Percentiles rank a stretch among this genome's conserved stretches.
Evolutionary conservation across 768 basidiomycete species (phyloP).

Genomic region (Gymnopilus dilepis): DNA sequence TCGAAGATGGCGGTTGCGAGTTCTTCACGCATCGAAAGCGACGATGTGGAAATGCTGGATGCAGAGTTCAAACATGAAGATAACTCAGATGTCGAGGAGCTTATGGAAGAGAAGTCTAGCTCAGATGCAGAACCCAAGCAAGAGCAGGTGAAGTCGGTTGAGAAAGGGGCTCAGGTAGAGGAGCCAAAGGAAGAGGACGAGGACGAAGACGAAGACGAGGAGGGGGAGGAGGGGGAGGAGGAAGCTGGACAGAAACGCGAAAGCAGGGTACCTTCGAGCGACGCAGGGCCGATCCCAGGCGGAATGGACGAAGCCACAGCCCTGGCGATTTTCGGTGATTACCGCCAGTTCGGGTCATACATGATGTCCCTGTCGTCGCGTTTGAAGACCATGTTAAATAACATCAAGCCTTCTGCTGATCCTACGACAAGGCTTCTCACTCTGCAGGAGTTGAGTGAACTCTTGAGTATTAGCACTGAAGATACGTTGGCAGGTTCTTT

Average conservation of each 20-base stretch:
- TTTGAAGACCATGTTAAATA: slow-evolving; percentile 88
- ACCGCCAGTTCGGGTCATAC: slow-evolving; percentile 88
- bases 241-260: slow-evolving; percentile 52
- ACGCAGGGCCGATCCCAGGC: slow-evolving; percentile 50
- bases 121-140: slow-evolving; percentile 31
- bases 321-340: slow-evolving; percentile 85
- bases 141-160: slow-evolving; percentile 38
- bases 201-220: slow-evolving; percentile 51
- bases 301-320: slow-evolving; percentile 73
- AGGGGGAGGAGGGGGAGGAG: slow-evolving; percentile 53
- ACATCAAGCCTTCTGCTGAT: slow-evolving; percentile 85
- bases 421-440: slow-evolving; percentile 87
- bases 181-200: slow-evolving; percentile 29
- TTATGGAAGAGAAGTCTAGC: slow-evolving; percentile 43
- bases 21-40: slow-evolving; percentile 68
- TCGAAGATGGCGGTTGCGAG: slow-evolving; percentile 63
- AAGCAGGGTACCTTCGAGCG: slow-evolving; percentile 40
- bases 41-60: slow-evolving; percentile 81
- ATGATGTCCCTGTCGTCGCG: slow-evolving; percentile 89
- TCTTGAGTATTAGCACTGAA: slow-evolving; percentile 95
- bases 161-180: slow-evolving; percentile 39
- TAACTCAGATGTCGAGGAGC: slow-evolving; percentile 49
- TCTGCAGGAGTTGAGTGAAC: slow-evolving; percentile 92
- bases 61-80: slow-evolving; percentile 55
- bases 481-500: slow-evolving; percentile 97